phyloP scores from a whole-genome alignment of 768 basidiomycete species.

The Mycena galopus region DNA sequence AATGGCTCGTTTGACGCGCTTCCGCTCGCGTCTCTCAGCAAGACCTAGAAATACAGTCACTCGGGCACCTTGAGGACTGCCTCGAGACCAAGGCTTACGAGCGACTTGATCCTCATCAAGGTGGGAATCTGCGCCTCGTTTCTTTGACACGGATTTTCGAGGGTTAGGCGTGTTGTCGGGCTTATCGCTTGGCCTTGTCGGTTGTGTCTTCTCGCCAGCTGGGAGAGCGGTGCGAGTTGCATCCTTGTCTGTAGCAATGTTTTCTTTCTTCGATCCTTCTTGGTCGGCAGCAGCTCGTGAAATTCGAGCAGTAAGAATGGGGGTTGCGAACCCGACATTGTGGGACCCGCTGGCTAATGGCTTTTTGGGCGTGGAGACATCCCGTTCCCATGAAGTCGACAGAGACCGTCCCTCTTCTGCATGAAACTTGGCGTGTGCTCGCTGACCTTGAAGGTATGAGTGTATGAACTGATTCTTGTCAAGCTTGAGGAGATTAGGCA shows the following conservation, averaged over 20 bases:
- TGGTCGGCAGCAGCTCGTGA: not conserved
- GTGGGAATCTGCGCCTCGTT: slow-evolving; percentile 32
- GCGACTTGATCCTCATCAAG: slow-evolving; percentile 52
- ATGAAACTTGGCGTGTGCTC: slow-evolving; percentile 56
- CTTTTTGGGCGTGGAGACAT: slow-evolving; percentile 28
- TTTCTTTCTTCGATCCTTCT: slow-evolving; percentile 5
- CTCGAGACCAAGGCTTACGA: slow-evolving; percentile 44
- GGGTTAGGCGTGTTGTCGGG: not conserved
- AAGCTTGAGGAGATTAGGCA: slow-evolving; percentile 51
- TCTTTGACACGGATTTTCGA: slow-evolving; percentile 15
- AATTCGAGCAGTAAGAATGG: slow-evolving; percentile 19
- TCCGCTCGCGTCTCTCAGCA: slow-evolving; percentile 73
- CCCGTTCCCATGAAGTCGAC: slow-evolving; percentile 46
- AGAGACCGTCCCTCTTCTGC: slow-evolving; percentile 54
- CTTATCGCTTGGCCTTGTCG: not conserved
- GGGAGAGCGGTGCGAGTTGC: not conserved
- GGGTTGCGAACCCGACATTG: slow-evolving; percentile 26
- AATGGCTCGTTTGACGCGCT: slow-evolving; percentile 69
- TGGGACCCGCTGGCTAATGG: not conserved
- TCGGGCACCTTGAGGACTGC: not conserved
- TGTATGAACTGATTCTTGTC: slow-evolving; percentile 59
- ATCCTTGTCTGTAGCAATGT: not conserved
- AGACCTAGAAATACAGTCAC: slow-evolving; percentile 59
- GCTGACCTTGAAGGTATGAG: slow-evolving; percentile 66
- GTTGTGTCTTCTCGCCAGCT: not conserved